Evolutionary conservation across 495 filamentous ascomycete genomes (phyloP), one percentile per base, ranked within the genome.

Genomic region (Aspergillus mulundensis): DNA sequence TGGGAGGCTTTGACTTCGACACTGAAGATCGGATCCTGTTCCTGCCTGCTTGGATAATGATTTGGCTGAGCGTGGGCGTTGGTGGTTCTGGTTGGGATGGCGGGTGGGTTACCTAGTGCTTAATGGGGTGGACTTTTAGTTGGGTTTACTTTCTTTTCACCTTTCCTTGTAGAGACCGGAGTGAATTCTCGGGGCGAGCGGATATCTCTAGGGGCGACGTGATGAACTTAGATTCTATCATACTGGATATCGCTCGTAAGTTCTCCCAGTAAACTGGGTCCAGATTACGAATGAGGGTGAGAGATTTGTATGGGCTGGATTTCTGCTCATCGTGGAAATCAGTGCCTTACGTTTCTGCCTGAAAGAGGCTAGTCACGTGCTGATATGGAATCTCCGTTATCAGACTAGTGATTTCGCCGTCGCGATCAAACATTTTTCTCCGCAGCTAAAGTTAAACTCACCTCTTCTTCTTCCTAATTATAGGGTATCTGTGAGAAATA

Each of bases 341-440:
- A n/a, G n/a, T n/a, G n/a, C n/a, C n/a, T n/a, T n/a, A n/a, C n/a
- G n/a, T n/a, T n/a, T n/a, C n/a, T n/a, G n/a, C n/a, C n/a, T n/a
- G n/a, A n/a, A n/a, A 28, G 25, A 28, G 25, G 25, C 25, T 28
- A 28, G 25, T 28, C 48, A 50, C 48, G 48, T 50, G 48, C 34
- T 40, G 48, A 50, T 50, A 50, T 3, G 24, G 10, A 20, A 5
- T 30, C 7, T 50, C 21, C 23, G 20, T 50, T 50, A 30, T 30
- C 47, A 16, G 18, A 18, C 47, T 50, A 50, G 32, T 50, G 19
- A 40, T 39, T 50, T 50, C 6, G 11, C 16, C 34, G 32, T 50
- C 20, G 34, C 20, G 10, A 44, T 57, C 28, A 23, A 34, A 30
- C 51, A 61, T 60, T 61, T 54, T 44, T 25, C 53, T 57, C 7